These are phyloP conservation scores for Penicillium crustosum DNA, from an alignment of 2,329 filamentous ascomycete species.

Conservation along the genomic window DNA sequence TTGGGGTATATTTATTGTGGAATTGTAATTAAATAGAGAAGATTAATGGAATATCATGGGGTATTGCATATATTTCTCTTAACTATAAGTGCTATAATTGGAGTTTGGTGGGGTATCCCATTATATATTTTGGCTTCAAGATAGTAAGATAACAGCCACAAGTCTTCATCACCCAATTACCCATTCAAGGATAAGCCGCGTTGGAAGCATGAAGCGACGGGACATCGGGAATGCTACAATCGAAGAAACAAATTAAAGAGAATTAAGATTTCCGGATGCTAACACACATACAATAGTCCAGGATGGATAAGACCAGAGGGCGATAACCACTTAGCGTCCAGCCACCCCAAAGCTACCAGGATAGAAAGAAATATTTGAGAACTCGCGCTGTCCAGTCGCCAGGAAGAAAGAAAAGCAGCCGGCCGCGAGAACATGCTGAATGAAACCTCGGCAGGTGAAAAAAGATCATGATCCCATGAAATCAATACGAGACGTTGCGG, in stretches of 20 bases:
- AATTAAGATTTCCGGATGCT: conserved; percentile 6
- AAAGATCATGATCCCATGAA: conserved; percentile 22
- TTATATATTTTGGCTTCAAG: not conserved
- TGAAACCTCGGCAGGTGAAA: conserved; percentile 16
- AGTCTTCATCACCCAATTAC: not conserved
- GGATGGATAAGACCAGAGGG: not conserved
- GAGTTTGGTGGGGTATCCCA: not conserved
- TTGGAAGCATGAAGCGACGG: not conserved
- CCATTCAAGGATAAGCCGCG: not conserved
- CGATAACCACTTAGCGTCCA: not conserved
- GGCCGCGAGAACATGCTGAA: conserved; percentile 12
- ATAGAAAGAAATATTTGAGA: not conserved
- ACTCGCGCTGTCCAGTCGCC: conserved; percentile 12
- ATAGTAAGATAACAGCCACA: not conserved
- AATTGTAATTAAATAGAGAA: not conserved
- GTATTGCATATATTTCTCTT: not conserved
- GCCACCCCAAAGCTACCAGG: not conserved
- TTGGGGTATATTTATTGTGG: not conserved
- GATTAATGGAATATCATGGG: too few relatives aligned
- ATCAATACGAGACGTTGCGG: conserved; percentile 24
- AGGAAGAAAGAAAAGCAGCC: conserved; percentile 4
- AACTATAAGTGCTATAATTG: not conserved
- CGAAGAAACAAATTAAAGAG: not conserved
- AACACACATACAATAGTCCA: conserved; percentile 2
- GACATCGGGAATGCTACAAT: not conserved